phyloP scores from a whole-genome alignment of 495 filamentous ascomycete genomes.

The Talaromyces proteolyticus region DNA sequence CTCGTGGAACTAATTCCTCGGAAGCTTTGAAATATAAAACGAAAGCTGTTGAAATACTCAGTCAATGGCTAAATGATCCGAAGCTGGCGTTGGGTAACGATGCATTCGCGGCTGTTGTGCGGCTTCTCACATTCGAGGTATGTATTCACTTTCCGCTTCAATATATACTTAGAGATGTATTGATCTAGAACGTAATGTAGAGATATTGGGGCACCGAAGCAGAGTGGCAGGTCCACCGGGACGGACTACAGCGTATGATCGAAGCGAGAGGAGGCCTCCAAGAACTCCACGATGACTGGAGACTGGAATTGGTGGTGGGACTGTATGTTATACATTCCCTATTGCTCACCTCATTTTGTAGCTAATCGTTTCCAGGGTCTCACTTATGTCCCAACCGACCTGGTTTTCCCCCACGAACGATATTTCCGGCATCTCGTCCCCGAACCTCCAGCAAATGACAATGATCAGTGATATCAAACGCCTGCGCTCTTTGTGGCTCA shows the following conservation, averaged over 20 bases:
- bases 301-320: constrained; percentile 19
- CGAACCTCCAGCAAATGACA: no score
- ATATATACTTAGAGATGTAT: neutral
- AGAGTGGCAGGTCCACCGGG: constrained; percentile 20
- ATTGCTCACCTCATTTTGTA: neutral
- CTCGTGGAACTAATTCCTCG: constrained; percentile 11
- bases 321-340: constrained; percentile 11
- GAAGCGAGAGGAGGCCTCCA: constrained; percentile 18
- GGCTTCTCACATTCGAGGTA: constrained; percentile 21
- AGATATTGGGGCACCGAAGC: constrained; percentile 21
- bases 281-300: constrained; percentile 18
- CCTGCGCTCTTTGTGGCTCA: constrained; percentile 20
- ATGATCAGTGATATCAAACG: constrained; percentile 16
- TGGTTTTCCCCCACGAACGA: constrained; percentile 21
- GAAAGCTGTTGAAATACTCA: constrained; percentile 16
- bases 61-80: constrained; percentile 14
- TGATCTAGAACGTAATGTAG: constrained; percentile 8
- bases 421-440: constrained; percentile 4
- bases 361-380: constrained; percentile 11
- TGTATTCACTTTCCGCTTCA: neutral
- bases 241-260: constrained; percentile 21
- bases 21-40: constrained; percentile 16
- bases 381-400: constrained; percentile 18
- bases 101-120: constrained; percentile 20
- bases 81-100: constrained; percentile 17